Conservation (phyloP, 768 basidiomycete species). For the Lentinula boryana region DNA sequence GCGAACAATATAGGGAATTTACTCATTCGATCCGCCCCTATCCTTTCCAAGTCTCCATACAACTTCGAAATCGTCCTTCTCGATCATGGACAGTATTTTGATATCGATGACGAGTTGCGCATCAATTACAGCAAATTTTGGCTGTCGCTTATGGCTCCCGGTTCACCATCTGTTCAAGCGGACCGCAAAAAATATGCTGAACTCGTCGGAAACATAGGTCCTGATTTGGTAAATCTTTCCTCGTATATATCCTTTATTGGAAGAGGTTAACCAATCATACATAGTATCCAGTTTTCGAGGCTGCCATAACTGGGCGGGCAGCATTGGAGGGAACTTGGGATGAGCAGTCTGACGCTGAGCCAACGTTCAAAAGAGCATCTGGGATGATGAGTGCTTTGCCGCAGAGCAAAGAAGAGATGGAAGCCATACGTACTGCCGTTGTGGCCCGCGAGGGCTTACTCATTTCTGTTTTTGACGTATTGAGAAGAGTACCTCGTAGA, state of each 20-base stretch:
- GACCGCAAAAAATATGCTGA: conserved; percentile 85
- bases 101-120: conserved; percentile 73
- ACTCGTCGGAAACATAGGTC: conserved; percentile 85
- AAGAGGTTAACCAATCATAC: neutral
- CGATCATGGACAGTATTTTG: conserved; percentile 94
- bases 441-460: conserved; percentile 78
- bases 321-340: conserved; percentile 60
- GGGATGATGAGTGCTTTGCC: conserved; percentile 72
- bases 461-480: conserved; percentile 78
- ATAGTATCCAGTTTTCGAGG: conserved; percentile 92
- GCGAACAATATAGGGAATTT: conserved; percentile 60
- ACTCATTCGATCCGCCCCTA: conserved; percentile 72
- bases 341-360: conserved; percentile 19
- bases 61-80: conserved; percentile 96
- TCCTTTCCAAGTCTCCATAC: conserved; percentile 66
- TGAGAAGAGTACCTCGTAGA: conserved; percentile 79
- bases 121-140: conserved; percentile 85
- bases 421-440: conserved; percentile 78
- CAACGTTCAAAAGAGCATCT: conserved; percentile 54
- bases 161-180: conserved; percentile 54
- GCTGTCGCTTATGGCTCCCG: conserved; percentile 78
- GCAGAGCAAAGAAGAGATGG: conserved; percentile 73
- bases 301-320: conserved; percentile 87
- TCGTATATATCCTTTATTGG: neutral
- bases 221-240: conserved; percentile 62